Base-by-base conservation (phyloP, 1,139 yeast species). In the Lodderomyces elongisporus region DNA sequence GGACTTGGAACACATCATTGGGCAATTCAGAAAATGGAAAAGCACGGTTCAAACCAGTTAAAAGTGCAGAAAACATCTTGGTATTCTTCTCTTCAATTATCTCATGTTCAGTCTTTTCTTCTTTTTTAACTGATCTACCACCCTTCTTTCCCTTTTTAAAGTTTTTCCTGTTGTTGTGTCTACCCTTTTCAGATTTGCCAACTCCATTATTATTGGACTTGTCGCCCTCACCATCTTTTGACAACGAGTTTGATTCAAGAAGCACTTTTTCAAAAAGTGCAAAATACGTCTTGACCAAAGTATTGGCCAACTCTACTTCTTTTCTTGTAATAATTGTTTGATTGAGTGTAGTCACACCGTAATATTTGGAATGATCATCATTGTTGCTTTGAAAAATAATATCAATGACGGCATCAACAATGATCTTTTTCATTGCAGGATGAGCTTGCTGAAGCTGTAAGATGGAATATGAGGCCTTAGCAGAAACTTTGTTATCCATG, bases 11-110 rank as follows among this genome's bases (percentile, higher is more conserved):
- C 6, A 77, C 74, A 14, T 78, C 79, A 33, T 77, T 70, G 6
- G 94, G 84, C 37, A 93, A 67, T 41, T 77, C 72, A 2, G 96
- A 80, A 54, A 85, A 91, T 37, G 98, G 97, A 69, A 85, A 89
- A 1, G 98, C 93, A 62, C 99, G 83, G 57, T 93, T 93, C 41
- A 91, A 75, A 44, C 99, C 99, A 2, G 98, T 88, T 44, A 91
- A 74, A 40, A 93, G 74, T 14, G 96, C 96, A 23, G 96, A 81
- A 47, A 89, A 87, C 48, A 91, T 64, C 51, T 85, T 85, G 28
- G 94, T 74, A 49, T 80, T 84, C 51, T 81, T 85, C 51, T 91
- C 97, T 54, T 87, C 95, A 30, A 80, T 59, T 4, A 84, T 66
- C 46, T 85, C 95, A 33, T 66, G 70, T 39, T 79, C 81, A 12